These are phyloP conservation scores for Trifolium subterraneum DNA, from an alignment of 306 rosid species.

Conservation along the genomic window DNA sequence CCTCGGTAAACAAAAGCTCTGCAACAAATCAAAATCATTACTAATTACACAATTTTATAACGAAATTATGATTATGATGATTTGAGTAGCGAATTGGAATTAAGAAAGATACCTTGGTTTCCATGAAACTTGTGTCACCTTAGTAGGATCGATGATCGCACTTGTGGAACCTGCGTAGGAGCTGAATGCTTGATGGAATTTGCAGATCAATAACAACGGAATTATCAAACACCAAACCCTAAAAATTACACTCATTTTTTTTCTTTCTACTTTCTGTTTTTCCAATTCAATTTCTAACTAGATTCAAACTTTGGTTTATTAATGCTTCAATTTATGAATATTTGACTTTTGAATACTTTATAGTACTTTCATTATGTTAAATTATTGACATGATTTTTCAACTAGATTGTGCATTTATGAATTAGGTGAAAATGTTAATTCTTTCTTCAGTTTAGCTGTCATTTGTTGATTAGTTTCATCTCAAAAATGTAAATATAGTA, in stretches of 20 bases:
- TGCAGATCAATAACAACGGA: constrained; percentile 42
- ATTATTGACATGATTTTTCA: not conserved
- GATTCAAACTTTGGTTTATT: not conserved
- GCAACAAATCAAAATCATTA: constrained; percentile 35
- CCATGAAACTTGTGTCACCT: constrained; percentile 85
- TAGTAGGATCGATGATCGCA: constrained; percentile 77
- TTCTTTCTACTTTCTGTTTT: not conserved
- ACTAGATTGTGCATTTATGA: no score
- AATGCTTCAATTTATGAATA: no score
- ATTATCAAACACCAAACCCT: constrained; percentile 42
- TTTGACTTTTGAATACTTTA: not conserved
- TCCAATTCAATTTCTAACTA: not conserved
- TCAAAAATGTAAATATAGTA: no score
- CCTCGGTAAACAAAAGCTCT: constrained; percentile 91
- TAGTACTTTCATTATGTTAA: not conserved
- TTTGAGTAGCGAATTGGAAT: not conserved
- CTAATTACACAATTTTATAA: not conserved
- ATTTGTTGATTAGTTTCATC: no score
- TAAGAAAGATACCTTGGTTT: constrained; percentile 71
- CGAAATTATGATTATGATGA: not conserved
- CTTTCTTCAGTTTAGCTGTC: no score
- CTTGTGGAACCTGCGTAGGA: constrained; percentile 79
- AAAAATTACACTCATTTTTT: constrained; percentile 32
- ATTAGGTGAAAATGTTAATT: no score
- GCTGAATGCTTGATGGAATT: constrained; percentile 38